phyloP scores from a whole-genome alignment of 2,329 filamentous ascomycete species.

The Magnaporthales sp. region DNA sequence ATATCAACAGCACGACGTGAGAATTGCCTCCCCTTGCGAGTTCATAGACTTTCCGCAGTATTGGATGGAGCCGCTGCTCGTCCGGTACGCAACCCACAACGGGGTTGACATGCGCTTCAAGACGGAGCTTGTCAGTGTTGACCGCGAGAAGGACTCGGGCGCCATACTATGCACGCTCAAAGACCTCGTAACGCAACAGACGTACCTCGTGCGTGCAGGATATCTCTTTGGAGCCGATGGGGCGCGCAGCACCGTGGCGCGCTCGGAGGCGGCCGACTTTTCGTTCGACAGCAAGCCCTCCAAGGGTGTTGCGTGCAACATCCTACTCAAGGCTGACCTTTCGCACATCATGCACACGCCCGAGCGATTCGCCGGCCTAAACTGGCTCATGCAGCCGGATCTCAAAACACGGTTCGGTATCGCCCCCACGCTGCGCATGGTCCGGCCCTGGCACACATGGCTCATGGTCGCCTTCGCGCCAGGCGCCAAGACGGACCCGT shows the following conservation, averaged over 20 bases:
- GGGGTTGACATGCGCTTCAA: background rate
- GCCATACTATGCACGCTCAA: background rate
- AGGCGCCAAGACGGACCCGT: slow-evolving; percentile 5
- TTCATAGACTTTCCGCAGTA: background rate
- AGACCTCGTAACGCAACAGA: background rate
- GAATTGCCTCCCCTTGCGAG: background rate
- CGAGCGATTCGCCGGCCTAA: slow-evolving; percentile 32
- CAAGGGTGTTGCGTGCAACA: background rate
- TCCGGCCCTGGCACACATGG: slow-evolving; percentile 51
- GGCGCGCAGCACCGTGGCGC: slow-evolving; percentile 61
- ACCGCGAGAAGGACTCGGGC: background rate
- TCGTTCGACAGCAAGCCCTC: slow-evolving; percentile 52
- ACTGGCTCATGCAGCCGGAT: slow-evolving; percentile 45
- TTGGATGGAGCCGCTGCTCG: slow-evolving; percentile 1
- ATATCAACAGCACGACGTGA: background rate
- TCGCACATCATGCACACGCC: slow-evolving; percentile 31
- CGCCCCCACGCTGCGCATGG: slow-evolving; percentile 29
- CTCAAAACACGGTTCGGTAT: slow-evolving; percentile 31
- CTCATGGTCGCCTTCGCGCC: slow-evolving; percentile 35
- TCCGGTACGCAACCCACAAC: slow-evolving; percentile 1
- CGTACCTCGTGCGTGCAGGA: background rate
- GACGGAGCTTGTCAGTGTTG: background rate
- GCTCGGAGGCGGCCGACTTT: slow-evolving; percentile 60
- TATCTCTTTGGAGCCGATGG: slow-evolving; percentile 35
- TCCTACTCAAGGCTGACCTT: slow-evolving; percentile 19